phyloP scores from a whole-genome alignment of 2,329 filamentous ascomycete genomes.

The Aspergillus caelatus region DNA sequence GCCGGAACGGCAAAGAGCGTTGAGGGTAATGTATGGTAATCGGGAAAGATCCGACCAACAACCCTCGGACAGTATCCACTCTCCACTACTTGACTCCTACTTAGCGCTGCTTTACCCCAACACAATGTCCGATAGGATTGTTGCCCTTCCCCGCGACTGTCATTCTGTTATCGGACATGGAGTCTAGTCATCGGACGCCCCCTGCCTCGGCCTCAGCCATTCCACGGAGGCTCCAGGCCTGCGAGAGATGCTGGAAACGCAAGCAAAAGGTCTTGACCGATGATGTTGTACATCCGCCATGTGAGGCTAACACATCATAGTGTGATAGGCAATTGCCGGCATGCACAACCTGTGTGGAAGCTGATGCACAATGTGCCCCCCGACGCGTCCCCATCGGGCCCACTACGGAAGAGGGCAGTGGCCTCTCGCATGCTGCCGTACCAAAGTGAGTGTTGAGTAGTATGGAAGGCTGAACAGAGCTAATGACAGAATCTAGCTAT shows the following conservation, averaged over 20 bases:
- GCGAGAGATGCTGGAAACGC: constrained; percentile 36
- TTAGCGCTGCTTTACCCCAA: not conserved
- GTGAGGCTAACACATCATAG: not conserved
- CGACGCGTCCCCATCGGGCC: not conserved
- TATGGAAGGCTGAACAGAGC: not conserved
- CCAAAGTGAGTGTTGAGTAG: not conserved
- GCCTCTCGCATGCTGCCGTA: not conserved
- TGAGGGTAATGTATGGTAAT: not conserved
- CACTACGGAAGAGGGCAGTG: not conserved
- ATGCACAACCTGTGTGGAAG: not conserved
- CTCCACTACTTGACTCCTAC: not conserved
- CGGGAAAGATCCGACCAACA: not conserved
- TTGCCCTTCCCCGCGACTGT: not conserved
- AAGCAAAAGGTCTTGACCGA: constrained; percentile 31
- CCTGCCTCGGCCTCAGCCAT: not conserved
- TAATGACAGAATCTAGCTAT: not conserved
- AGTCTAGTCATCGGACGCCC: not conserved
- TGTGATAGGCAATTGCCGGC: not conserved
- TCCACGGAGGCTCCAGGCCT: constrained; percentile 26
- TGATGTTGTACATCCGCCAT: not conserved
- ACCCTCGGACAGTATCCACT: not conserved
- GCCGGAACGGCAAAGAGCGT: not conserved
- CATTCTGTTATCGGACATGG: not conserved
- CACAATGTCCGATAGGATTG: not conserved
- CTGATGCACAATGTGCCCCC: not conserved